phyloP scores from a whole-genome alignment of 169 alveolate genomes.

The Fabrea salina region DNA sequence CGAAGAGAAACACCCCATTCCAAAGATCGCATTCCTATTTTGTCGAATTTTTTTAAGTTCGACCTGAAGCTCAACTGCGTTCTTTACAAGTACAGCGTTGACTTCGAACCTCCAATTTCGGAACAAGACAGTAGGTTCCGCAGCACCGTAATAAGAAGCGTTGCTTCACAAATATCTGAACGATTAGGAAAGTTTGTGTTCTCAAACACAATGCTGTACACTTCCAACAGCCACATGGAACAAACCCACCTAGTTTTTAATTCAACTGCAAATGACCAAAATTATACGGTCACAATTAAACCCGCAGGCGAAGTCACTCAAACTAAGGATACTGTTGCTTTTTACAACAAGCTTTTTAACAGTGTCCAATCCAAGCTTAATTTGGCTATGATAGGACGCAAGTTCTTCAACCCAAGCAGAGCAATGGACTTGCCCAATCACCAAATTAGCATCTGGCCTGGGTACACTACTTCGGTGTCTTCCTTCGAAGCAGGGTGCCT shows the following conservation, averaged over 20 bases:
- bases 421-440: not conserved
- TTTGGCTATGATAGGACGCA: not conserved
- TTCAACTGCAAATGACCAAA: not conserved
- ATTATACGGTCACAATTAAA: not conserved
- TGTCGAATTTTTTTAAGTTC: too few species aligned
- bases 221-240: not conserved
- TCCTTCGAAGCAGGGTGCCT: not conserved
- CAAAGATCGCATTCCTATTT: too few species aligned
- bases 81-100: conserved; percentile 17
- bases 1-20: too few species aligned
- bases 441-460: conserved; percentile 24
- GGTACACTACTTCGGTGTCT: conserved; percentile 11
- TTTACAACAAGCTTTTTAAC: conserved; percentile 18
- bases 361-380: not conserved
- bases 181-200: conserved; percentile 13
- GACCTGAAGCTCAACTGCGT: too few species aligned
- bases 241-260: not conserved
- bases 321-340: not conserved
- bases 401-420: not conserved
- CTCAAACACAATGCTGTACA: conserved; percentile 13
- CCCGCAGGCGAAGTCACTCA: not conserved
- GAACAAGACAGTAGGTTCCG: not conserved
- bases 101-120: conserved; percentile 17
- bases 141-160: not conserved
- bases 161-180: not conserved